Percentiles rank a stretch among this genome's conserved stretches.
Evolutionary conservation across 2,329 filamentous ascomycete species (phyloP).

Genomic region (Alternaria sp.): DNA sequence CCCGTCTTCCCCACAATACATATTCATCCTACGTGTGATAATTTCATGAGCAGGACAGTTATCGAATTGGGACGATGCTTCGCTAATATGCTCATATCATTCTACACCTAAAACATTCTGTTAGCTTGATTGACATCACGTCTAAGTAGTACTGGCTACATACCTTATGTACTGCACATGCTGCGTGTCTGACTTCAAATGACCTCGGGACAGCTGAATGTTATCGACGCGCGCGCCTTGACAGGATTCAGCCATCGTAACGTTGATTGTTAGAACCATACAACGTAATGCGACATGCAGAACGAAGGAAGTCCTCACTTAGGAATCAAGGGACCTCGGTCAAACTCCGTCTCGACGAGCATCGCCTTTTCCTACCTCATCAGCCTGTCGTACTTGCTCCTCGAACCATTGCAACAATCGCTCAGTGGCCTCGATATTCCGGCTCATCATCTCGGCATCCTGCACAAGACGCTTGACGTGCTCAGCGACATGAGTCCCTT

Average conservation of each 20-base stretch:
- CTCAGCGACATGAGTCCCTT: constrained; percentile 3
- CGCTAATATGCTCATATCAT: not conserved
- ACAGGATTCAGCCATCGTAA: not conserved
- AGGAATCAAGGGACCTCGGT: too few relatives aligned
- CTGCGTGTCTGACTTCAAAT: not conserved
- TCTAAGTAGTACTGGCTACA: not conserved
- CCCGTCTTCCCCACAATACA: not conserved
- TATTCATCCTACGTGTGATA: not conserved
- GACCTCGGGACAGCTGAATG: not conserved
- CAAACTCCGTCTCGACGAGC: not conserved
- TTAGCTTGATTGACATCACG: not conserved
- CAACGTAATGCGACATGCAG: not conserved
- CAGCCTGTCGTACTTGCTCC: constrained; percentile 19
- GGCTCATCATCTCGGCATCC: constrained; percentile 9
- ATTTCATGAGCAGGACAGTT: not conserved
- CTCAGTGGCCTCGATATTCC: constrained; percentile 26
- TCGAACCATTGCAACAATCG: constrained; percentile 29
- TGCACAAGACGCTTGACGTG: constrained; percentile 8
- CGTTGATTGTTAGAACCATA: not conserved
- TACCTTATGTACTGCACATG: not conserved
- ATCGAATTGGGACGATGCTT: not conserved
- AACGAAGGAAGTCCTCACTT: not conserved
- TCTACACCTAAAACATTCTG: not conserved
- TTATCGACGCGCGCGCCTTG: not conserved
- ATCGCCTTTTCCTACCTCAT: constrained; percentile 4